Percentiles rank a stretch among this genome's conserved stretches.
These are phyloP conservation scores for Chimonanthus praecox DNA, from an alignment of 164 flowering plant genomes.

Conservation along the genomic window DNA sequence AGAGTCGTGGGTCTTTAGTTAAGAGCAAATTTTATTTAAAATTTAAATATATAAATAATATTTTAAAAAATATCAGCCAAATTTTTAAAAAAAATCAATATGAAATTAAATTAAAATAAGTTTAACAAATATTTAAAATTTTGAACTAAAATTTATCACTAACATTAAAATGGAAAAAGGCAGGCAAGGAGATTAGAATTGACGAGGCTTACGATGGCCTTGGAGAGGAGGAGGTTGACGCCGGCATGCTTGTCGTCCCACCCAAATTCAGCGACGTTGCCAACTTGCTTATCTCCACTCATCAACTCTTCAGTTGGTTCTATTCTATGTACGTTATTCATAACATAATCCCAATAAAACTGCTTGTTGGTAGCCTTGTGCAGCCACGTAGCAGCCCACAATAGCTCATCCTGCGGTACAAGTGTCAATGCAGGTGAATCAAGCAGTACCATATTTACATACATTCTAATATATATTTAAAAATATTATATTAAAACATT, in stretches of 20 bases:
- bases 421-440: neutral
- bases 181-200: too few relatives aligned
- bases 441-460: neutral
- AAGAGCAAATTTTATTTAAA: too few relatives aligned
- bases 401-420: constrained; percentile 56
- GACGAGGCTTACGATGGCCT: neutral
- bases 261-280: constrained; percentile 50
- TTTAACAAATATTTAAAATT: too few relatives aligned
- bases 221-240: constrained; percentile 14
- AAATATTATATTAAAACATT: neutral
- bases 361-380: constrained; percentile 50
- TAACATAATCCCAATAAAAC: constrained; percentile 40
- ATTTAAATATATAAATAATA: too few relatives aligned
- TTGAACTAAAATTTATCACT: too few relatives aligned
- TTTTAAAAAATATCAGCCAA: too few relatives aligned
- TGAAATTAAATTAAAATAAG: too few relatives aligned
- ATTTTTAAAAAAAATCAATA: too few relatives aligned
- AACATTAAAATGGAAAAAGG: too few relatives aligned
- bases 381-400: constrained; percentile 87
- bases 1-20: too few relatives aligned
- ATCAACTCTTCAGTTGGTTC: constrained; percentile 44
- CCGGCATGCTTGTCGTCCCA: constrained; percentile 92
- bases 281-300: constrained; percentile 32
- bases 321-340: constrained; percentile 20
- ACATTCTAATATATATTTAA: neutral